These are phyloP conservation scores for Pyrenochaeta sp. DNA, from an alignment of 2,329 filamentous ascomycete genomes.

Conservation along the genomic window DNA sequence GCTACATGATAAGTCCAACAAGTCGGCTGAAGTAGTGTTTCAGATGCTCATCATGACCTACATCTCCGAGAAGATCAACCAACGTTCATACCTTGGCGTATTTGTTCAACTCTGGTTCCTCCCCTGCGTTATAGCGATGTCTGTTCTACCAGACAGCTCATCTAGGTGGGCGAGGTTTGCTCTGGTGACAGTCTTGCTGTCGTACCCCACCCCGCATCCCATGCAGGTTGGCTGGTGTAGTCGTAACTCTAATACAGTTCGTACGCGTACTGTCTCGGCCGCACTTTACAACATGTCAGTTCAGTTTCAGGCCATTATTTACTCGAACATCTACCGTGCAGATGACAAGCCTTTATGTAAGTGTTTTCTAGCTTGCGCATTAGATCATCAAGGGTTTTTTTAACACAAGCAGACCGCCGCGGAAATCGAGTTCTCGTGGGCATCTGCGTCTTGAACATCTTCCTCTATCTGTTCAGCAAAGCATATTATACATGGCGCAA, in stretches of 20 bases:
- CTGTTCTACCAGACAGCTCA: constrained; percentile 52
- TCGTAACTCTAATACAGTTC: constrained; percentile 66
- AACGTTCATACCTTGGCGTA: constrained; percentile 55
- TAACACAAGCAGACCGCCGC: constrained; percentile 7
- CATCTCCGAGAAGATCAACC: constrained; percentile 54
- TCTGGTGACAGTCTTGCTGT: constrained; percentile 40
- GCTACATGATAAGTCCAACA: no score
- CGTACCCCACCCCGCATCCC: constrained; percentile 51
- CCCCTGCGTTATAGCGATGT: constrained; percentile 62
- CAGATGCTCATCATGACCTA: constrained; percentile 52
- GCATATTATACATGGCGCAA: constrained; percentile 45
- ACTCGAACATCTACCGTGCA: constrained; percentile 30
- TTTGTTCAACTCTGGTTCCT: constrained; percentile 65
- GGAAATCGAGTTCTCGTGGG: constrained; percentile 37
- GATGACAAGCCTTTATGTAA: constrained; percentile 60
- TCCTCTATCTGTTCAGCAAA: constrained; percentile 39
- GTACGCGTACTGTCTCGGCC: constrained; percentile 65
- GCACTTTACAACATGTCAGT: constrained; percentile 62
- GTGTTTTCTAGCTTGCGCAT: background rate
- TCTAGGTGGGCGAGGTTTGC: constrained; percentile 60
- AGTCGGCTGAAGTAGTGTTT: no score
- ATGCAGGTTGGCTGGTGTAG: constrained; percentile 64
- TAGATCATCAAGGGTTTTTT: background rate
- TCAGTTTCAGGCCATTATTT: constrained; percentile 24
- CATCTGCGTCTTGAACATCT: constrained; percentile 40